These are phyloP conservation scores for Sugiyamaella xylanicola DNA, from an alignment of 1,139 yeast genomes.

Conservation along the genomic window DNA sequence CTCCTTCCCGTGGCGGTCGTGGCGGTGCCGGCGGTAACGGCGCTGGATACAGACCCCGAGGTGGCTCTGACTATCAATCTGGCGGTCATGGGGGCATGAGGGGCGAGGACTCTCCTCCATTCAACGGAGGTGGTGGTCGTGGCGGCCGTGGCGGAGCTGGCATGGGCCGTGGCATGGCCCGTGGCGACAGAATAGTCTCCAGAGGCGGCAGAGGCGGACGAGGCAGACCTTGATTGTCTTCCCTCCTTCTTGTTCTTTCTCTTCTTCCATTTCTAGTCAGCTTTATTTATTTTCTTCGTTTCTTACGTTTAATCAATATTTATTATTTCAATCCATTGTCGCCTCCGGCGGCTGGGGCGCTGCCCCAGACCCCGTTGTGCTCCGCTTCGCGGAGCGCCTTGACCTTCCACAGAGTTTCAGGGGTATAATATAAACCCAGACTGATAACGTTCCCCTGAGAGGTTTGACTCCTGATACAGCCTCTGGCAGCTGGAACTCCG, in stretches of 20 bases:
- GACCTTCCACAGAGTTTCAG: no score
- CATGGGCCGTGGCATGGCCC: not conserved
- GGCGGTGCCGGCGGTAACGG: not conserved
- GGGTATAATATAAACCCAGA: no score
- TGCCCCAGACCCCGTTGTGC: no score
- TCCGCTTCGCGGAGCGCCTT: no score
- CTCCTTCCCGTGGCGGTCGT: not conserved
- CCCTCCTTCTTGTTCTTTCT: not conserved
- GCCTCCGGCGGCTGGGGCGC: no score
- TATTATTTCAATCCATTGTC: no score
- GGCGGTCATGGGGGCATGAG: not conserved
- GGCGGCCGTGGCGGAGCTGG: conserved; percentile 1
- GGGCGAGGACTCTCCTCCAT: not conserved
- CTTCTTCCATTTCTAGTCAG: not conserved
- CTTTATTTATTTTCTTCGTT: not conserved
- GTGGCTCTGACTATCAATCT: not conserved
- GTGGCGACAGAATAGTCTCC: not conserved
- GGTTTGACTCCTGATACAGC: no score
- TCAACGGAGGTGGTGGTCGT: not conserved
- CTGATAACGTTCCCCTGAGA: no score
- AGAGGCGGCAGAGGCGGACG: conserved; percentile 1
- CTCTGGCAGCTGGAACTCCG: no score
- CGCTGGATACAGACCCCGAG: not conserved
- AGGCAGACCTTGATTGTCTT: not conserved
- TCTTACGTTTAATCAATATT: no score